Base-by-base conservation (phyloP, 371 early-diverging fungal species). In the Apophysomyces sp. region DNA sequence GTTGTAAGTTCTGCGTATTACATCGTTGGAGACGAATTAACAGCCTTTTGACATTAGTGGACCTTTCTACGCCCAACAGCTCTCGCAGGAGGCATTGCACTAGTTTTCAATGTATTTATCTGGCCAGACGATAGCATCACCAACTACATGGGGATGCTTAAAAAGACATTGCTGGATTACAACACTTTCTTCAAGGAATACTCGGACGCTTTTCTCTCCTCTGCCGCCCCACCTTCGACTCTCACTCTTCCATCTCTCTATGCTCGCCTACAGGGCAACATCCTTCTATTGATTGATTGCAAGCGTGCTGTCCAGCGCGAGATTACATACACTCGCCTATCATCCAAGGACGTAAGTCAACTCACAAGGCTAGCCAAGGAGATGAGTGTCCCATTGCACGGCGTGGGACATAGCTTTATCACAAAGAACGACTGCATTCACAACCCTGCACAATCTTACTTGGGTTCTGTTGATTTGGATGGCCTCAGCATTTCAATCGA, bases 81-180 rank as follows among this genome's bases (percentile, higher is more conserved):
- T 12, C 21, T 67, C 5, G 69, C 67, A 8, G 72, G 63, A 13
- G 75, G 61, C 11, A 55, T 72, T 9, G 64, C 66, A 8, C 39
- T 75, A 6, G 67, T 61, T 15, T 65, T 75, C 11, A 62, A 68
- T 28, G 65, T 67, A 18, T 31, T 72, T 12, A 44, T 75, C 11
- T 75, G 75, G 75, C 75, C 75, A 29, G 75, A 75, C 16, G 72
- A 75, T 29, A 75, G 69, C 15, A 60, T 72, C 9, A 68, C 62
- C 57, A 72, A 72, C 15, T 75, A 69, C 30, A 27, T 72, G 32
- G 61, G 36, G 0, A 39, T 67, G 5, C 40, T 69, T 2, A 18
- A 51, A 34, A 62, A 63, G 9, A 72, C 69, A 1, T 57, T 75
- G 6, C 36, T 18, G 1, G 67, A 61, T 2, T 75, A 69, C 36